Conservation (phyloP, 2,329 filamentous ascomycete genomes). For the Microsporum canis region DNA sequence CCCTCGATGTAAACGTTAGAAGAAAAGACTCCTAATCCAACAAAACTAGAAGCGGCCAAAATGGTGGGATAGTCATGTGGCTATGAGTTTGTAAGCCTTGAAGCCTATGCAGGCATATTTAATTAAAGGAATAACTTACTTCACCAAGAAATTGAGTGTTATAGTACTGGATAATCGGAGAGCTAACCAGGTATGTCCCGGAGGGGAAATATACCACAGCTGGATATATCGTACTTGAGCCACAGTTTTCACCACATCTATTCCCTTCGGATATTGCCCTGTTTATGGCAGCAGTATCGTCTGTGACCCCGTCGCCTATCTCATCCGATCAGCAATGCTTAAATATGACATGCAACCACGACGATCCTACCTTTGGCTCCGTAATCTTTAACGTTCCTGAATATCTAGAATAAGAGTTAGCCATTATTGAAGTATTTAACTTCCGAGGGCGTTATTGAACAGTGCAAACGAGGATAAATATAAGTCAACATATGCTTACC, state of each 20-base stretch:
- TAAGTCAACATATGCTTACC: neutral
- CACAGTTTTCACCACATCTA: conserved; percentile 70
- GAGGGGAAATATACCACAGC: conserved; percentile 76
- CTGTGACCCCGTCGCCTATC: conserved; percentile 50
- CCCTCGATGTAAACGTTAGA: conserved; percentile 16
- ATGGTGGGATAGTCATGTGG: conserved; percentile 15
- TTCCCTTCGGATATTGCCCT: conserved; percentile 48
- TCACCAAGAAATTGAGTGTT: conserved; percentile 18
- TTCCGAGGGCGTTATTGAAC: neutral
- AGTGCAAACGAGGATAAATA: neutral
- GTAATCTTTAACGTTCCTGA: conserved; percentile 65
- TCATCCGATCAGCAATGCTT: neutral
- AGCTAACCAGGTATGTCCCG: conserved; percentile 18
- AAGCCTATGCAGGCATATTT: neutral
- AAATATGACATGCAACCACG: neutral
- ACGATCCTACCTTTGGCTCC: conserved; percentile 40
- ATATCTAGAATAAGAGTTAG: conserved; percentile 35
- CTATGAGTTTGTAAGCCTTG: neutral
- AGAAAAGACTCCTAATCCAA: conserved; percentile 17
- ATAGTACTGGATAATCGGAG: conserved; percentile 18
- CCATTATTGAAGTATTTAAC: neutral
- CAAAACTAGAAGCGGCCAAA: conserved; percentile 16
- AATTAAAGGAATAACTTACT: conserved; percentile 2
- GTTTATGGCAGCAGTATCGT: conserved; percentile 86
- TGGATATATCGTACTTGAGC: conserved; percentile 68